Evolutionary conservation across 495 filamentous ascomycete species (phyloP), one percentile per base, ranked within the genome.

Genomic region (Astrocystis sublimbata): DNA sequence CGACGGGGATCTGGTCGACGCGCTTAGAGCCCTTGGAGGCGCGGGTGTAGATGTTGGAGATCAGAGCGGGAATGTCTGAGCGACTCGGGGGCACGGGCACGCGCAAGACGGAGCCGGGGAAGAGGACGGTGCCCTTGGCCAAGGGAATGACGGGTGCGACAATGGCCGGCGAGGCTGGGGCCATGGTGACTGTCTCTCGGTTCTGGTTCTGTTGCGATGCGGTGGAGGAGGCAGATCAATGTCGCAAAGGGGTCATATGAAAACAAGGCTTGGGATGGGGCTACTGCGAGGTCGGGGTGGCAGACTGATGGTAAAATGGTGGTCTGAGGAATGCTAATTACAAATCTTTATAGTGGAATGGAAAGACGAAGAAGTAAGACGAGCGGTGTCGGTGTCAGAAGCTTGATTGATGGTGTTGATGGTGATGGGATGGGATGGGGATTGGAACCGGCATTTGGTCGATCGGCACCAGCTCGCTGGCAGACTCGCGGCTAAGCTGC

Each of bases 61-160:
- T 85, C 35, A 97, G 79, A 56, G 92, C 89, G 43, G 89, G 86
- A 59, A 96, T 86, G 71, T 97, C 93, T 31, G 90, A 83, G 13
- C 92, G 89, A 71, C 88, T 89, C 26, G 85, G 78, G 12, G 78
- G 73, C 23, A 96, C 85, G 19, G 89, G 84, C 51, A 96, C 86
- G 61, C 91, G 85, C 30, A 92, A 77, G 40, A 90, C 87, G 17
- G 89, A 85, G 51, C 92, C 91, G 21, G 92, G 93, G 0, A 96
- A 83, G 26, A 97, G 84, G 38, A 96, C 89, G 36, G 81, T 81
- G 66, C 86, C 86, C 61, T 86, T 85, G 19, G 90, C 83, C 26
- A 96, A 81, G 21, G 89, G 88, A 53, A 96, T 86, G 63, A 97
- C 74, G 42, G 92, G 89, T 23, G 96, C 77, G 61, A 76, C 75